Percentiles rank a stretch among this genome's conserved stretches.
Conservation (phyloP, 169 alveolate species). For the Plasmodium fragile region DNA sequence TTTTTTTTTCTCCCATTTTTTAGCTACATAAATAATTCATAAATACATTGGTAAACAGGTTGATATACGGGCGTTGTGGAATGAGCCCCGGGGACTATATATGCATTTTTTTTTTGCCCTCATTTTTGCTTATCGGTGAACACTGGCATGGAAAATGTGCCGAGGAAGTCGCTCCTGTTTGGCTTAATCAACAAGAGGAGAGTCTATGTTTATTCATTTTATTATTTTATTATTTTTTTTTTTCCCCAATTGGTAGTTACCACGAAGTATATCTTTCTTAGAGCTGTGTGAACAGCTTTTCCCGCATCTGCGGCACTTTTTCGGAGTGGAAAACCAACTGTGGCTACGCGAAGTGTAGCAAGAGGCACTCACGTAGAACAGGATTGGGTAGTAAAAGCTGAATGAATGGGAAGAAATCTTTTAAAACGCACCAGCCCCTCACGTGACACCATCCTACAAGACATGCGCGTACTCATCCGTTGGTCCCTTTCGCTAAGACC, state of each 20-base stretch:
- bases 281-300: background rate
- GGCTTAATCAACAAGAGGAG: too few relatives aligned
- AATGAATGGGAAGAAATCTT: background rate
- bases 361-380: background rate
- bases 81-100: too few relatives aligned
- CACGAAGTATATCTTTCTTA: background rate
- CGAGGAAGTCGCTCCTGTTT: too few relatives aligned
- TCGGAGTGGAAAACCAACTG: background rate
- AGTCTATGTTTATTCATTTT: too few relatives aligned
- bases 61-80: too few relatives aligned
- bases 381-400: background rate
- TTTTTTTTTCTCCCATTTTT: background rate
- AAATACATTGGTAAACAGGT: too few relatives aligned
- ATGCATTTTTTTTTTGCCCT: too few relatives aligned
- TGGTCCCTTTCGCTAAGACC: background rate
- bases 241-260: background rate
- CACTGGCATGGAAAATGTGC: too few relatives aligned
- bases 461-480: background rate
- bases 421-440: background rate
- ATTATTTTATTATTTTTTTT: too few relatives aligned
- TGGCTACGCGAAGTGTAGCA: background rate
- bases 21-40: too few relatives aligned
- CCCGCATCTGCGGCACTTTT: background rate
- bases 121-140: too few relatives aligned
- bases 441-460: background rate